Conservation (phyloP, 257 asterid genomes). For the Knoxia roxburghii region DNA sequence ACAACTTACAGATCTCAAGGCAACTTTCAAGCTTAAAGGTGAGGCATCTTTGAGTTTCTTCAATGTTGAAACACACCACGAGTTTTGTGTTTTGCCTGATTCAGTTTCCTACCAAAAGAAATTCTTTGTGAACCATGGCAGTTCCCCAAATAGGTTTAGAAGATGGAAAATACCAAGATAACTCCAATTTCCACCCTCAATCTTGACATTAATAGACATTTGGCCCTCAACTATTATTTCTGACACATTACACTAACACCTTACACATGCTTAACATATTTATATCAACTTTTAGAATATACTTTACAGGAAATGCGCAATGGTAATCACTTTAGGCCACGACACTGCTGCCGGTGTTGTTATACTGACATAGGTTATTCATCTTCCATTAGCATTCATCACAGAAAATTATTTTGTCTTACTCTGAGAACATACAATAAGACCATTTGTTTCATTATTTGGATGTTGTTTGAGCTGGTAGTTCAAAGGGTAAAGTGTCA, state of each 20-base stretch:
- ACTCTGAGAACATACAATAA: not conserved
- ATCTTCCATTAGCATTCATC: not conserved
- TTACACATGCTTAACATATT: not conserved
- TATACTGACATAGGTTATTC: no score
- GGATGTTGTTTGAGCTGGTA: not conserved
- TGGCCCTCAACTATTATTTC: not conserved
- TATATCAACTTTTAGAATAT: no score
- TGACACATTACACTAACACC: not conserved
- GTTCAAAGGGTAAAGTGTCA: not conserved
- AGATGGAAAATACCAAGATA: not conserved
- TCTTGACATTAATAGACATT: not conserved
- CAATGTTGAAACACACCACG: constrained; percentile 63
- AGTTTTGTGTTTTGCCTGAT: constrained; percentile 61
- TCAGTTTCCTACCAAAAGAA: constrained; percentile 50
- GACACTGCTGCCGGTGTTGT: not conserved
- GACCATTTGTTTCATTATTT: not conserved
- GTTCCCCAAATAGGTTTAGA: not conserved
- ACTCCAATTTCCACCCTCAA: not conserved
- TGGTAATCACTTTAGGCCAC: not conserved
- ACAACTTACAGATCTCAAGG: constrained; percentile 82
- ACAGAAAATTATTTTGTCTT: not conserved
- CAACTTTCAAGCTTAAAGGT: constrained; percentile 90
- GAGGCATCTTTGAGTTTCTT: constrained; percentile 70
- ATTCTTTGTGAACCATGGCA: not conserved
- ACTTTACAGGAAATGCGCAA: not conserved